Conservation (phyloP, 2,329 filamentous ascomycete species). For the Graphium sp. region DNA sequence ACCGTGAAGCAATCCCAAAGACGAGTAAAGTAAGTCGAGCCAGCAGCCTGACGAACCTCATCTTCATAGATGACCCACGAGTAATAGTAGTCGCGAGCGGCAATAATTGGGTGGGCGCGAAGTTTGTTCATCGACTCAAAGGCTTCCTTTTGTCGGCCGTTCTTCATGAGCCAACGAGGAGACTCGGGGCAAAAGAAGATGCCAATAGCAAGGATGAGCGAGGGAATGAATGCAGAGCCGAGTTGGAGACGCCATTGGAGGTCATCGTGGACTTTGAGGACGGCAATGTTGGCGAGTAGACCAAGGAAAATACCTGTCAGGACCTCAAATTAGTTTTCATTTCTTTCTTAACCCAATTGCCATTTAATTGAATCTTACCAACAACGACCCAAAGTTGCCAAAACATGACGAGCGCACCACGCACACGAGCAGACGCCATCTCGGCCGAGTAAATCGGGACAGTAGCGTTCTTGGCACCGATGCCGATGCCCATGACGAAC, state of each 20-base stretch:
- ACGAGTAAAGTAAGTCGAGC: slow-evolving; percentile 3
- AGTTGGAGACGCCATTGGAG: slow-evolving; percentile 47
- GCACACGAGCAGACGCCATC: slow-evolving; percentile 29
- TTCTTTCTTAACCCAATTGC: slow-evolving; percentile 1
- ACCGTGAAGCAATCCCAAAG: slow-evolving; percentile 5
- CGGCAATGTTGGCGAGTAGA: slow-evolving; percentile 32
- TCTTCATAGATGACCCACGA: slow-evolving; percentile 6
- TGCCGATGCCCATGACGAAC: slow-evolving; percentile 38
- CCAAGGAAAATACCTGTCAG: slow-evolving; percentile 24
- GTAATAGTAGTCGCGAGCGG: slow-evolving; percentile 7
- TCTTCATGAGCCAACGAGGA: slow-evolving; percentile 48
- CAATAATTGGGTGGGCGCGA: slow-evolving; percentile 8
- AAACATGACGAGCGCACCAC: slow-evolving; percentile 33
- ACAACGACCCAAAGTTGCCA: slow-evolving; percentile 23
- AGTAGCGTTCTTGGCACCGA: slow-evolving; percentile 33
- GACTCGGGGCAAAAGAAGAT: slow-evolving; percentile 51
- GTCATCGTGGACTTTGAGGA: slow-evolving; percentile 29
- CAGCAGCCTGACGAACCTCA: slow-evolving; percentile 3
- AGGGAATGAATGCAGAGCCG: slow-evolving; percentile 36
- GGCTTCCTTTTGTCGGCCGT: slow-evolving; percentile 37
- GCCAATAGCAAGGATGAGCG: slow-evolving; percentile 31
- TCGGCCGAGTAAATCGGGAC: slow-evolving; percentile 37
- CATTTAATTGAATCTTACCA: slow-evolving; percentile 5
- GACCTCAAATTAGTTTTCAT: background rate
- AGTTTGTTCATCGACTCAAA: slow-evolving; percentile 28